Conservation (phyloP, 164 flowering plant species). For the Stephania yunnanensis region DNA sequence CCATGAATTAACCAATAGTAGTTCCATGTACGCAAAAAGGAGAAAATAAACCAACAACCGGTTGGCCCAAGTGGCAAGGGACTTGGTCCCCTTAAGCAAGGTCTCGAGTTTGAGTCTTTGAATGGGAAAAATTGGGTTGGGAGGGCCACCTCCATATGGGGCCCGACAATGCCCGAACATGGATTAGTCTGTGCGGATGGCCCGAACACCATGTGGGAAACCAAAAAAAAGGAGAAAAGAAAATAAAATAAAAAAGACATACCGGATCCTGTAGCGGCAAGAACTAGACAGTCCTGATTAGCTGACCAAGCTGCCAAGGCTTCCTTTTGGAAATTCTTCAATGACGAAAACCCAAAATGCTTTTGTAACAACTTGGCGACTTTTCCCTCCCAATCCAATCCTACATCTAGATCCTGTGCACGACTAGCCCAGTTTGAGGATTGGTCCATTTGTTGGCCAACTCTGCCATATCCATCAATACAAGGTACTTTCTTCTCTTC, state of each 20-base stretch:
- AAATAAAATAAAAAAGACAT: slow-evolving; percentile 10
- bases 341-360: slow-evolving; percentile 64
- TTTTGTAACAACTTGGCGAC: slow-evolving; percentile 38
- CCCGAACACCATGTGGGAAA: too few relatives aligned
- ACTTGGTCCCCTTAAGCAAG: too few relatives aligned
- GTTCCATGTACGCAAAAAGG: background rate
- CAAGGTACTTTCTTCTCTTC: slow-evolving; percentile 12
- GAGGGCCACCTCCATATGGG: too few relatives aligned
- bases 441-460: slow-evolving; percentile 1
- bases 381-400: slow-evolving; percentile 56
- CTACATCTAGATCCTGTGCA: slow-evolving; percentile 25
- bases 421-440: slow-evolving; percentile 7
- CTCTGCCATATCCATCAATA: background rate
- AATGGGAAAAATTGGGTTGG: too few relatives aligned
- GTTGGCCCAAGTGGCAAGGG: too few relatives aligned
- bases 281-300: slow-evolving; percentile 76
- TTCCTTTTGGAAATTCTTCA: slow-evolving; percentile 82
- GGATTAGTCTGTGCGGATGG: too few relatives aligned
- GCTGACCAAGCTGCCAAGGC: slow-evolving; percentile 68
- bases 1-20: background rate
- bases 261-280: slow-evolving; percentile 98
- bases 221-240: too few relatives aligned
- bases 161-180: too few relatives aligned
- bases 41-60: too few relatives aligned
- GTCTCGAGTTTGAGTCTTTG: too few relatives aligned